Base-by-base conservation (phyloP, 495 filamentous ascomycete species). In the Glonium stellatum region DNA sequence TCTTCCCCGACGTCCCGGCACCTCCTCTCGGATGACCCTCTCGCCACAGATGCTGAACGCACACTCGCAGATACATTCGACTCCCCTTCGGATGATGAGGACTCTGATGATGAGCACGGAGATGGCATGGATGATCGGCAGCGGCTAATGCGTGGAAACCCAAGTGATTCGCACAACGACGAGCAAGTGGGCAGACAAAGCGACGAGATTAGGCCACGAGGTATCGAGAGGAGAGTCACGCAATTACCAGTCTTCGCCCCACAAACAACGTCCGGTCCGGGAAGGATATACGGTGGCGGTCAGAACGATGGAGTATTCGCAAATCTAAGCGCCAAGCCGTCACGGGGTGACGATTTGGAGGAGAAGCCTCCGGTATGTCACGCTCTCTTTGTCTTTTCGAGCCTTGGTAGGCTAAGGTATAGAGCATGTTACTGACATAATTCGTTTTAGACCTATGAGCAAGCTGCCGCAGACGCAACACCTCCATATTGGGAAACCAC, bases 401-500 rank as follows among this genome's bases (percentile, higher is more conserved):
- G 46, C 37, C 21, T 15, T 42, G 41, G 58, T 70, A 59, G 70
- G 74, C 77, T 3, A 6, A 31, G 2, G 2, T 31, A 31, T 31
- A 31, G 27, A 31, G 27, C 6, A 31, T 31, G 27, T 31, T 31
- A 6, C 27, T 31, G 27, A 31, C 27, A 2, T 31, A 3, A 2
- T 31, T 2, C 55, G 51, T 27, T 47, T 19, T 62, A 97, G 91
- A 89, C 92, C 21, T 98, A 98, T 76, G 95, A 98, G 80, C 91
- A 96, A 84, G 93, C 93, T 6, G 93, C 93, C 10, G 92, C 92
- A 18, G 93, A 98, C 75, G 89, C 92, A 21, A 90, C 93, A 37
- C 93, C 93, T 0, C 93, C 95, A 1, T 98, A 97, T 72, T 98
- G 93, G 93, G 93, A 98, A 75, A 97, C 92, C 18, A 97, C 93